A percentile compares a stretch with the other conserved stretches of the same genome.
Evolutionary conservation across 2,329 filamentous ascomycete genomes (phyloP).

Genomic region (Neonectria ditissima): DNA sequence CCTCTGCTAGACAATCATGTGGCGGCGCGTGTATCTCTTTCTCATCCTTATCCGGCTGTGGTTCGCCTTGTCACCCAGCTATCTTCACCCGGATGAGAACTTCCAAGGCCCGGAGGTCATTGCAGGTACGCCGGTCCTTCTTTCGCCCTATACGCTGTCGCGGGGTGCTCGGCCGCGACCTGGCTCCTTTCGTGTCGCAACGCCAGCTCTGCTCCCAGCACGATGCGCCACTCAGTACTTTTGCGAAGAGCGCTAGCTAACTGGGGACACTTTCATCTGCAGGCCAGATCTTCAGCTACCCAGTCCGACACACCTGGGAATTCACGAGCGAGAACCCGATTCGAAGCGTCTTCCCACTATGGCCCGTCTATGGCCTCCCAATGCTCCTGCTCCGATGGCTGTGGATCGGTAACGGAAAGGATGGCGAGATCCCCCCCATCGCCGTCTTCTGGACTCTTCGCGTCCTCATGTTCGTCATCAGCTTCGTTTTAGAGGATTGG

Average conservation of each 20-base stretch:
- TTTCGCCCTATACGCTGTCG: constrained; percentile 2
- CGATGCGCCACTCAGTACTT: constrained; percentile 6
- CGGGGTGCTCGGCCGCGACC: constrained; percentile 6
- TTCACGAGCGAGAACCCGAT: constrained; percentile 90
- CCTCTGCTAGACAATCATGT: constrained; percentile 70
- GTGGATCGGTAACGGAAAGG: constrained; percentile 84
- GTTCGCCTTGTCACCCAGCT: constrained; percentile 94
- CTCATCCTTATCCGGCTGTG: constrained; percentile 89
- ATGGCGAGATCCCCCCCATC: constrained; percentile 82
- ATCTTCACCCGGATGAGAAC: constrained; percentile 98
- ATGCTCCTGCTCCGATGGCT: constrained; percentile 95
- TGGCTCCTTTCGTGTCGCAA: not conserved
- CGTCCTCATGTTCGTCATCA: constrained; percentile 91
- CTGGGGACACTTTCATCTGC: constrained; percentile 17
- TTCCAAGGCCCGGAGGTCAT: constrained; percentile 98
- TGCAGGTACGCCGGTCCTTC: constrained; percentile 74
- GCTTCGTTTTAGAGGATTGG: constrained; percentile 98
- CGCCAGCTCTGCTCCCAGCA: not conserved
- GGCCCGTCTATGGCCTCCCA: constrained; percentile 93
- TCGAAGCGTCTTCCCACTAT: constrained; percentile 95
- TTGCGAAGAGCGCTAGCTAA: constrained; percentile 27
- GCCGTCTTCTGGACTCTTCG: constrained; percentile 91
- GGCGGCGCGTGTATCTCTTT: constrained; percentile 88
- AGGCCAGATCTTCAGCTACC: constrained; percentile 95
- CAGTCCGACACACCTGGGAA: constrained; percentile 92